phyloP scores from a whole-genome alignment of 257 asterid species.

The Thymus mandschuricus region DNA sequence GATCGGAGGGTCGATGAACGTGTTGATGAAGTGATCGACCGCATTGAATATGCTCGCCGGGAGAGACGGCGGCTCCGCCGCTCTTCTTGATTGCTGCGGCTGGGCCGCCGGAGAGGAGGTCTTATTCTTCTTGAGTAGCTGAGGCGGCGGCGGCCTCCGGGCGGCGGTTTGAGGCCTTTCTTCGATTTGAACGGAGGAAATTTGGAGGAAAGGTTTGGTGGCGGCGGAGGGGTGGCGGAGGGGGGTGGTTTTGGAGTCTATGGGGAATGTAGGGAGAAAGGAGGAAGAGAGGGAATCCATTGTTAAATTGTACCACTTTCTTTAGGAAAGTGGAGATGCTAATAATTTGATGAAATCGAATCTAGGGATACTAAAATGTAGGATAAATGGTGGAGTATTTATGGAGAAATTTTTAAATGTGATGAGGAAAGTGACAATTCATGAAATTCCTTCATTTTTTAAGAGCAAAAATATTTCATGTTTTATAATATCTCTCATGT shows the following conservation, averaged over 20 bases:
- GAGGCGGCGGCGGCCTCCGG: background rate
- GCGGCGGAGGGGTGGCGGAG: background rate
- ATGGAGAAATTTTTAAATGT: background rate
- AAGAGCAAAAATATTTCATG: background rate
- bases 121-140: background rate
- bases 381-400: background rate
- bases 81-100: background rate
- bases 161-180: slow-evolving; percentile 10
- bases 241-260: background rate
- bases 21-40: background rate
- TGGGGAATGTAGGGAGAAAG: background rate
- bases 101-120: background rate
- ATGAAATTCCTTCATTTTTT: background rate
- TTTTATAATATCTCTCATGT: background rate
- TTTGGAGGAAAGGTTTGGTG: background rate
- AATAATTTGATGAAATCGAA: background rate
- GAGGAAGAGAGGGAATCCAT: slow-evolving; percentile 10
- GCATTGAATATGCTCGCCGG: background rate
- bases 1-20: background rate
- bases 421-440: background rate
- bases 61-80: background rate
- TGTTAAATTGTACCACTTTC: background rate
- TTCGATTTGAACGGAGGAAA: background rate
- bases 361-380: background rate
- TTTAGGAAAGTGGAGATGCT: background rate